Percentiles rank a stretch among this genome's conserved stretches.
These are phyloP conservation scores for Cardamine resedifolia DNA, from an alignment of 345 rosid genomes.

Conservation along the genomic window DNA sequence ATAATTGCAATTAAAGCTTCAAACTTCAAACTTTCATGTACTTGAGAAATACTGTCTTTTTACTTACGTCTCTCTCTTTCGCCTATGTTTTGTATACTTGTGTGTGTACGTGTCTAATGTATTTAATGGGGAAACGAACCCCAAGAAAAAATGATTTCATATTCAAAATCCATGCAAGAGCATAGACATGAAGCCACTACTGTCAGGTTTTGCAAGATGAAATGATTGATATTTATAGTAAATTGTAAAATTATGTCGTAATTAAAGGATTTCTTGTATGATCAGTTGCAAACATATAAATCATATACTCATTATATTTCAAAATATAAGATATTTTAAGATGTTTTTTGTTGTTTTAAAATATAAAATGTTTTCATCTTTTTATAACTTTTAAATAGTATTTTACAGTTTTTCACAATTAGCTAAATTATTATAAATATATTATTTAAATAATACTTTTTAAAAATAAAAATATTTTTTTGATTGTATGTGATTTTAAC, in stretches of 20 bases:
- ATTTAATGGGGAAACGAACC: constrained; percentile 24
- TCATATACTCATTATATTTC: too few species aligned
- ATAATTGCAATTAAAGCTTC: constrained; percentile 24
- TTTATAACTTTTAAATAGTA: too few species aligned
- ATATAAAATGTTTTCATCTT: too few species aligned
- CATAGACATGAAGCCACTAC: constrained; percentile 23
- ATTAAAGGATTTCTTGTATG: constrained; percentile 15
- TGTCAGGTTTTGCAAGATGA: constrained; percentile 35
- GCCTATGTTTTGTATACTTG: constrained; percentile 8
- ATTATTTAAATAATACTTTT: too few species aligned
- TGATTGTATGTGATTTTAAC: too few species aligned
- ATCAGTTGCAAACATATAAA: not conserved
- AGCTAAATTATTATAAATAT: too few species aligned
- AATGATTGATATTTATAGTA: constrained; percentile 28
- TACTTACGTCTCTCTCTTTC: constrained; percentile 21
- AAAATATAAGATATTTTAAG: too few species aligned
- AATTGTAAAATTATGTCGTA: not conserved
- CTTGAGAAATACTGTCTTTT: constrained; percentile 28
- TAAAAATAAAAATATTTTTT: too few species aligned
- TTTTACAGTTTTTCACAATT: too few species aligned
- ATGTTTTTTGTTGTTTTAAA: too few species aligned
- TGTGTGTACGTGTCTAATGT: not conserved
- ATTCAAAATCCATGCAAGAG: constrained; percentile 30
- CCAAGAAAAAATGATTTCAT: constrained; percentile 29
- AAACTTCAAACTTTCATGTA: constrained; percentile 36